Evolutionary conservation across 768 basidiomycete genomes (phyloP).

Genomic region (Daedalea quercina): DNA sequence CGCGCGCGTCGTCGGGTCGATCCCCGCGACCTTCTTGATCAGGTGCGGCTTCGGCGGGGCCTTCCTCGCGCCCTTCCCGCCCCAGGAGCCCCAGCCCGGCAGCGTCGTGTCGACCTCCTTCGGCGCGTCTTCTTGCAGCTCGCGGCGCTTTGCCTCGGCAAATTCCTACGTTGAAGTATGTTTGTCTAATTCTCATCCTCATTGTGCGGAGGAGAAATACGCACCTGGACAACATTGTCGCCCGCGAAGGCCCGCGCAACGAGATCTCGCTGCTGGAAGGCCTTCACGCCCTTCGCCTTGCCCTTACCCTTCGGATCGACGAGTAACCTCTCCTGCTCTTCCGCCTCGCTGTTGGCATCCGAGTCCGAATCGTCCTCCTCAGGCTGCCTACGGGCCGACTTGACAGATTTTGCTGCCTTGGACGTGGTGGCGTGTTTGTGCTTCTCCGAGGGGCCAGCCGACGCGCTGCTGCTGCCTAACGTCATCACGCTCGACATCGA

Average conservation of each 20-base stretch:
- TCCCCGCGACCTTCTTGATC: conserved; percentile 77
- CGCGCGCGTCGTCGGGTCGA: conserved; percentile 71
- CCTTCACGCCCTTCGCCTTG: conserved; percentile 38
- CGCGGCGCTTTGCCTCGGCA: conserved; percentile 71
- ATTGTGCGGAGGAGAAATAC: conserved; percentile 15
- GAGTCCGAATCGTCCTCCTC: conserved; percentile 31
- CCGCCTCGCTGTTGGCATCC: conserved; percentile 60
- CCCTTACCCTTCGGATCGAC: conserved; percentile 33
- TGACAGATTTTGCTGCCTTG: background rate
- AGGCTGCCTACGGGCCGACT: background rate
- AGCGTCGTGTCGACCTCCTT: conserved; percentile 83
- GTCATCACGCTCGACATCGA: conserved; percentile 46
- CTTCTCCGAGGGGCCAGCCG: conserved; percentile 11
- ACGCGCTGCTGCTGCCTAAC: conserved; percentile 5
- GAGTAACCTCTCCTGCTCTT: conserved; percentile 53
- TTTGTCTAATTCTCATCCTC: background rate
- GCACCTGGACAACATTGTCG: conserved; percentile 88
- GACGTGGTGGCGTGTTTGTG: background rate
- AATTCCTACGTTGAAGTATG: conserved; percentile 61
- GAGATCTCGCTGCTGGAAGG: conserved; percentile 87
- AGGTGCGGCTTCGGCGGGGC: conserved; percentile 58
- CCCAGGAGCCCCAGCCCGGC: conserved; percentile 97
- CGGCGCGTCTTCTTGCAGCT: conserved; percentile 85
- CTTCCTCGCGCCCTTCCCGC: conserved; percentile 65
- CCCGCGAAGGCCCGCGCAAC: conserved; percentile 95